Conservation (phyloP, 1,139 yeast species). For the Blastobotrys indianensis region DNA sequence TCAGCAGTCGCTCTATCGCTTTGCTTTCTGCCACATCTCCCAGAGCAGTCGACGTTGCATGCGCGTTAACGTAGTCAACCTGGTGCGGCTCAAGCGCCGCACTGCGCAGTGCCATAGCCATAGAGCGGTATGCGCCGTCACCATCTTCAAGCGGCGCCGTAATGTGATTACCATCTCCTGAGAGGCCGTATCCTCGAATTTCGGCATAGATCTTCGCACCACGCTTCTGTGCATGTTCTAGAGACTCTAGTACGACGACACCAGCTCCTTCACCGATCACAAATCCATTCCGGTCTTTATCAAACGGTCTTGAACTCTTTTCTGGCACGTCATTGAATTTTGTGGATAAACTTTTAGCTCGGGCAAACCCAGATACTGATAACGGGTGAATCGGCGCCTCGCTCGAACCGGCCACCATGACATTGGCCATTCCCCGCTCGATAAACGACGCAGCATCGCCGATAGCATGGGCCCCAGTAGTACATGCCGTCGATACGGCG, state of each 20-base stretch:
- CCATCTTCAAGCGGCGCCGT: slow-evolving; percentile 87
- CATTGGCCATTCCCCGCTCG: slow-evolving; percentile 71
- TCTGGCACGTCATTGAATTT: slow-evolving; percentile 55
- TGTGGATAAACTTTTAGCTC: slow-evolving; percentile 77
- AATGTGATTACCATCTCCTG: slow-evolving; percentile 90
- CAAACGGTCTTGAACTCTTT: slow-evolving; percentile 84
- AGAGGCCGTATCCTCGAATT: slow-evolving; percentile 77
- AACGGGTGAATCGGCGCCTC: slow-evolving; percentile 86
- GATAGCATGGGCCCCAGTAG: slow-evolving; percentile 89
- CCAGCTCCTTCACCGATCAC: slow-evolving; percentile 95
- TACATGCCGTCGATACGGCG: slow-evolving; percentile 90
- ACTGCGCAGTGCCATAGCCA: slow-evolving; percentile 63
- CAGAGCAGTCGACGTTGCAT: slow-evolving; percentile 86
- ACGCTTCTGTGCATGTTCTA: slow-evolving; percentile 67
- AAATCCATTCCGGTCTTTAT: slow-evolving; percentile 70
- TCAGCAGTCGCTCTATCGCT: slow-evolving; percentile 54
- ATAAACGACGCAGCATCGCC: slow-evolving; percentile 90
- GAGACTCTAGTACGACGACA: slow-evolving; percentile 63
- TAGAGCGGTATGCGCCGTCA: slow-evolving; percentile 76
- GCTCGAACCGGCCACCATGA: slow-evolving; percentile 88
- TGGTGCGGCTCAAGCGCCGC: slow-evolving; percentile 42
- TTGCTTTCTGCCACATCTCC: slow-evolving; percentile 87
- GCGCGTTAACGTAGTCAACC: slow-evolving; percentile 84
- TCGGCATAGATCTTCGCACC: slow-evolving; percentile 65
- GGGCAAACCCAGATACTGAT: slow-evolving; percentile 83